Conservation (phyloP, 1,284 basidiomycete species). For the Rhodotorula sp. region DNA sequence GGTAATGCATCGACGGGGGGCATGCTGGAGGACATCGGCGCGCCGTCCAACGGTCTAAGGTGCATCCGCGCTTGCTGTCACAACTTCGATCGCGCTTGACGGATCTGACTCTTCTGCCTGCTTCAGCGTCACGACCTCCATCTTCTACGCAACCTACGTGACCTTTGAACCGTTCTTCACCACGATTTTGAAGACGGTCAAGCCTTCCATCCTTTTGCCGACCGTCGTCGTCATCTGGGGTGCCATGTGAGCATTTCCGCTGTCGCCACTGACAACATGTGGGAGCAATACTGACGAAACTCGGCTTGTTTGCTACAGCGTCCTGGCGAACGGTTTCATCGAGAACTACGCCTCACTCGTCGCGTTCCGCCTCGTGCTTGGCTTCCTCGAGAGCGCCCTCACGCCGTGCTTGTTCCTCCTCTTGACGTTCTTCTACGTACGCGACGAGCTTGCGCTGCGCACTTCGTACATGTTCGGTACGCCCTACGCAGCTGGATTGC, state of each 20-base stretch:
- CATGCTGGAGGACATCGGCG: constrained; percentile 19
- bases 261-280: no score
- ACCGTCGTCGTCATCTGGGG: constrained; percentile 22
- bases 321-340: constrained; percentile 26
- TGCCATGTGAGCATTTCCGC: not conserved
- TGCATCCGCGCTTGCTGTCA: not conserved
- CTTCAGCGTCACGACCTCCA: constrained; percentile 1
- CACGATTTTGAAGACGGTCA: constrained; percentile 1
- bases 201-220: constrained; percentile 4
- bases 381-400: constrained; percentile 12
- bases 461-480: constrained; percentile 46
- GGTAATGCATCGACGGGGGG: constrained; percentile 21
- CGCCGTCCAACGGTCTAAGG: constrained; percentile 8
- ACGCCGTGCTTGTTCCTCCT: constrained; percentile 19
- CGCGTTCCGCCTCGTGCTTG: constrained; percentile 21
- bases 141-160: constrained; percentile 24
- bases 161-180: constrained; percentile 25
- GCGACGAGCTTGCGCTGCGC: constrained; percentile 44
- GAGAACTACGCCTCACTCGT: constrained; percentile 16
- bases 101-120: no score
- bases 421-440: constrained; percentile 7
- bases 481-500: constrained; percentile 42
- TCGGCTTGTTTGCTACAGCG: not conserved
- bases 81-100: not conserved
- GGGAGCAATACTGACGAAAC: no score